Base-by-base conservation (phyloP, 2,329 filamentous ascomycete species). In the Rhytidhysteron rufulum region DNA sequence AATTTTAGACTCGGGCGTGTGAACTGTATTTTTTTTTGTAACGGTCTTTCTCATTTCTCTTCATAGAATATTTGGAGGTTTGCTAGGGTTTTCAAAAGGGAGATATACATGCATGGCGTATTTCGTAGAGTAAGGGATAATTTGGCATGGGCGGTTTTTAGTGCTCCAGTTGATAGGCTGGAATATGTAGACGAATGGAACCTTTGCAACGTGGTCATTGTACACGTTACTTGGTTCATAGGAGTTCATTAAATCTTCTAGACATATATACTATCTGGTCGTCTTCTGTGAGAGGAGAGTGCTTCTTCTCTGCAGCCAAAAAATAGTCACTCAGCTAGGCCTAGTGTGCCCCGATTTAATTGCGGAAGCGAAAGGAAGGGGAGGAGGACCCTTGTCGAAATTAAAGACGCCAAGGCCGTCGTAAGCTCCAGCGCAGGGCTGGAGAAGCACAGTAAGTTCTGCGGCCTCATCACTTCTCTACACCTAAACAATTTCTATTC, bases 1-100 rank as follows among this genome's bases (percentile, higher is more conserved):
- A 16, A 22, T 36, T 5, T 15, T 10, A 15, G 34, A 36, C n/a
- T 36, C 34, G 24, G 34, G 34, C 16, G 34, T 36, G 5, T 36
- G 27, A 30, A 5, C 16, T 30, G 27, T n/a, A 8, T 16, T 5
- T 30, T 30, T 30, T 16, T 4, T 4, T n/a, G 27, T 16, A 16
- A 16, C 13, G 13, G 8, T 4, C 13, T 8, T 13, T 13, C 13
- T 13, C 4, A 4, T 5, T 30, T 30, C 16, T 8, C 27, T 8
- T 30, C 16, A 16, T 16, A 30, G 4, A n/a, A 30, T 30, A 4
- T 4, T 30, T 30, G 4, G 5, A 3, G 4, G 4, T n/a, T n/a
- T n/a, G 16, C 4, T 8, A 4, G 16, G 16, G 16, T n/a, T 16
- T 30, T 30, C n/a, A n/a, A 30, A 30, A n/a, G 27, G 13, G 13